Evolutionary conservation across 768 basidiomycete genomes (phyloP).

Genomic region (Leccinum uliginosum): DNA sequence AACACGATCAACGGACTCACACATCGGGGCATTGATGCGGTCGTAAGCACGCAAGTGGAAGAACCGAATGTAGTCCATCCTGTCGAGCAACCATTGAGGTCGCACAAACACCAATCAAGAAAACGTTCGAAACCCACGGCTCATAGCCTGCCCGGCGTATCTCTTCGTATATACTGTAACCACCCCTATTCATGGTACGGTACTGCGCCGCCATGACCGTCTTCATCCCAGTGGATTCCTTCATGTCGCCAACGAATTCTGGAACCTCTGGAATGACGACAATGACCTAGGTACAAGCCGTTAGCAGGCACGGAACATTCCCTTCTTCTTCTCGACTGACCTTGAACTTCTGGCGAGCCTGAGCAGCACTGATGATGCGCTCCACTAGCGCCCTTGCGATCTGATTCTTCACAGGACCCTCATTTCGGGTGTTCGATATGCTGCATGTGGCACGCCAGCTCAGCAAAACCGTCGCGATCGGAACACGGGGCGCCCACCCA

Average conservation of each 20-base stretch:
- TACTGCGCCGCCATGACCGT: constrained; percentile 88
- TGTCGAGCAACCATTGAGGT: constrained; percentile 24
- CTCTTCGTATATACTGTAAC: constrained; percentile 80
- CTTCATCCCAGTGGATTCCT: constrained; percentile 57
- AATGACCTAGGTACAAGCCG: constrained; percentile 53
- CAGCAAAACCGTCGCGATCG: neutral
- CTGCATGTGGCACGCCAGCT: constrained; percentile 34
- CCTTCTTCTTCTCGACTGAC: constrained; percentile 30
- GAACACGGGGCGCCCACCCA: constrained; percentile 34
- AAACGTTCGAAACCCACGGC: constrained; percentile 46
- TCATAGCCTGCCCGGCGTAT: constrained; percentile 73
- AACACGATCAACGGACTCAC: constrained; percentile 33
- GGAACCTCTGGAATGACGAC: constrained; percentile 89
- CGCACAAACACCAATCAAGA: neutral
- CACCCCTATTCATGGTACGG: constrained; percentile 87
- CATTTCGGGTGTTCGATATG: constrained; percentile 66
- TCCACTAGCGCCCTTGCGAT: constrained; percentile 82
- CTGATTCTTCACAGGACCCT: constrained; percentile 71
- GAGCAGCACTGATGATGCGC: constrained; percentile 79
- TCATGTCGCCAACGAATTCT: constrained; percentile 84
- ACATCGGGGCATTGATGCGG: constrained; percentile 73
- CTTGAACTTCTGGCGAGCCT: constrained; percentile 71
- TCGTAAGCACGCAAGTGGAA: constrained; percentile 93
- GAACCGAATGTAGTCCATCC: constrained; percentile 83
- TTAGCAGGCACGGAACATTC: neutral